These are phyloP conservation scores for Blumeria hordei DNA, from an alignment of 2,329 filamentous ascomycete species.

Conservation along the genomic window DNA sequence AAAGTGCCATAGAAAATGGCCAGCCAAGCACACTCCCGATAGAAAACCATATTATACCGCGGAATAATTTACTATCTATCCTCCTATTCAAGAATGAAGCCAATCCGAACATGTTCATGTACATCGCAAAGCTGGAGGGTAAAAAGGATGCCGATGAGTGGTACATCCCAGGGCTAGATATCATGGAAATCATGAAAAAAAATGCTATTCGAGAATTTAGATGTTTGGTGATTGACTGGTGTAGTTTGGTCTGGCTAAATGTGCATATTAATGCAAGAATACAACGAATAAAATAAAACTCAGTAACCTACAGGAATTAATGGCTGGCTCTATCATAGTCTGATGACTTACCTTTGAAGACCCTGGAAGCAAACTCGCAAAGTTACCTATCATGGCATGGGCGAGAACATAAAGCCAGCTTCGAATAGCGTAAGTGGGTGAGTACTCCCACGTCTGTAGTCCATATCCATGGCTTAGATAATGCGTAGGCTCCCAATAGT, in stretches of 20 bases:
- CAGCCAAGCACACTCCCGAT: constrained; percentile 69
- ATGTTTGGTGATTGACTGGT: constrained; percentile 48
- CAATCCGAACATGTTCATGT: constrained; percentile 64
- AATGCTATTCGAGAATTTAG: constrained; percentile 67
- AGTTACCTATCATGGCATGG: constrained; percentile 48
- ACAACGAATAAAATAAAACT: constrained; percentile 76
- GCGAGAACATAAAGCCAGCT: constrained; percentile 79
- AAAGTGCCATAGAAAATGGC: constrained; percentile 75
- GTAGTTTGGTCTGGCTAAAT: constrained; percentile 59
- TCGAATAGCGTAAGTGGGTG: constrained; percentile 77
- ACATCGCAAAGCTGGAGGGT: constrained; percentile 94
- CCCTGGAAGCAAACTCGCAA: constrained; percentile 38
- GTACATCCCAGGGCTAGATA: constrained; percentile 77
- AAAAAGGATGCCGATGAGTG: constrained; percentile 71
- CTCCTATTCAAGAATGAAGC: constrained; percentile 80
- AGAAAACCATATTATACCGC: constrained; percentile 79
- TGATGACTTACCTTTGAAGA: constrained; percentile 26
- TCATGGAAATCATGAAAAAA: constrained; percentile 54
- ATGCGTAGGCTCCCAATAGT: constrained; percentile 95
- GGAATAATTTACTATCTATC: constrained; percentile 52
- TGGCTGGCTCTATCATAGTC: neutral
- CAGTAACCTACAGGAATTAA: constrained; percentile 23
- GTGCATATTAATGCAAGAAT: constrained; percentile 55
- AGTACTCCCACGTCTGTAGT: constrained; percentile 96
- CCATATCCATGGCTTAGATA: constrained; percentile 85